Evolutionary conservation across 768 basidiomycete genomes (phyloP).

Genomic region (Tulasnella sp.): DNA sequence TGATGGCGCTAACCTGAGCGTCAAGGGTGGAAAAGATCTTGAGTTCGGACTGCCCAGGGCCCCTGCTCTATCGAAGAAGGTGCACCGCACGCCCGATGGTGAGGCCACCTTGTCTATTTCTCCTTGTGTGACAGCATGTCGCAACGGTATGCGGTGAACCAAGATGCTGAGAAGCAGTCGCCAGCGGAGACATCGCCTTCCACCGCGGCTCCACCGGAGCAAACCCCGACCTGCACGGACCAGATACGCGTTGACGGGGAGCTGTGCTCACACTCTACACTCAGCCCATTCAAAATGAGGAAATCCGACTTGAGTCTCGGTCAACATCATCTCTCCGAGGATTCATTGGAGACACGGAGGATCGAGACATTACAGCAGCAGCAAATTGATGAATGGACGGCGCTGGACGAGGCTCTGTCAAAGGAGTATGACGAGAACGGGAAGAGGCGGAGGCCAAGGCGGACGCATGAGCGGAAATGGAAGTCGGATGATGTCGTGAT

Average conservation of each 20-base stretch:
- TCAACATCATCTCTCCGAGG: background rate
- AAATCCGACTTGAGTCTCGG: background rate
- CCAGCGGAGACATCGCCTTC: no score
- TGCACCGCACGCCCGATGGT: background rate
- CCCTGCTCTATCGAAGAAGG: background rate
- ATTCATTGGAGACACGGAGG: no score
- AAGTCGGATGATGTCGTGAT: background rate
- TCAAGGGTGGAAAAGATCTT: background rate
- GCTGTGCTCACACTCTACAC: background rate
- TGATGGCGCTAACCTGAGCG: background rate
- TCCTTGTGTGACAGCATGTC: no score
- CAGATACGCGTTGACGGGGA: background rate
- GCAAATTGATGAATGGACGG: background rate
- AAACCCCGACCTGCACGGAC: background rate
- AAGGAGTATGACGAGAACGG: constrained; percentile 3
- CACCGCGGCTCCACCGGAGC: background rate
- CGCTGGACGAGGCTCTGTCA: background rate
- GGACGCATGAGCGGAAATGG: constrained; percentile 4
- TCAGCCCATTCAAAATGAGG: background rate
- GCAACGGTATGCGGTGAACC: no score
- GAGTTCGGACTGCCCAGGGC: background rate
- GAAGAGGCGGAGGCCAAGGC: background rate
- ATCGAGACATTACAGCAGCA: background rate
- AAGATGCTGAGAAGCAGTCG: no score
- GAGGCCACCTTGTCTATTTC: no score